Conservation (phyloP, 306 rosid genomes). For the barrel medic (Medicago truncatula) region DNA sequence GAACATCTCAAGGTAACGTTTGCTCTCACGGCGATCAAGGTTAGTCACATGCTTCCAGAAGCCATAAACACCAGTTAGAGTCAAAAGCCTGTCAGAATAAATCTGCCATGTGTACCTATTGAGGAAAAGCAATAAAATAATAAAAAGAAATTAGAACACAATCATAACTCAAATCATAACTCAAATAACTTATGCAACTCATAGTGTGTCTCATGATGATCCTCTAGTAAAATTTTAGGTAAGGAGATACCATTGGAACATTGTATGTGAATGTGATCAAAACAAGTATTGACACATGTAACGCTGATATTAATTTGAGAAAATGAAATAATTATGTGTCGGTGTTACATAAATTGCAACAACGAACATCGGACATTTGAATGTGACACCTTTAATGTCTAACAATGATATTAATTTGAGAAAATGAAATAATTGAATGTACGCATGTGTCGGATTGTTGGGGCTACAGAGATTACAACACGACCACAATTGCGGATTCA, state of each 20-base stretch:
- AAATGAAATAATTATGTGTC: too few species aligned
- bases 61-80: slow-evolving; percentile 92
- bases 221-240: neutral
- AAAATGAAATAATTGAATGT: too few species aligned
- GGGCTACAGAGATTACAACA: too few species aligned
- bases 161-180: slow-evolving; percentile 25
- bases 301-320: neutral
- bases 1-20: slow-evolving; percentile 95
- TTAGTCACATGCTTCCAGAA: slow-evolving; percentile 98
- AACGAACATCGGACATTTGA: too few species aligned
- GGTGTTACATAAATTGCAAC: neutral
- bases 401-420: too few species aligned
- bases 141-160: neutral
- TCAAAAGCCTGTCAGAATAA: slow-evolving; percentile 89
- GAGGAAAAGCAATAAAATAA: neutral
- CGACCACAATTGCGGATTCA: neutral
- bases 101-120: slow-evolving; percentile 93
- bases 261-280: neutral
- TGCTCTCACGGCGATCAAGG: slow-evolving; percentile 92
- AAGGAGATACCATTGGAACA: neutral
- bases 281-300: too few species aligned
- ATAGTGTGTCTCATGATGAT: neutral
- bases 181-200: slow-evolving; percentile 2
- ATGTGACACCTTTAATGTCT: too few species aligned
- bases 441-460: too few species aligned